Base-by-base conservation (phyloP, 805 yeast genomes). In the Candida mattraensis region DNA sequence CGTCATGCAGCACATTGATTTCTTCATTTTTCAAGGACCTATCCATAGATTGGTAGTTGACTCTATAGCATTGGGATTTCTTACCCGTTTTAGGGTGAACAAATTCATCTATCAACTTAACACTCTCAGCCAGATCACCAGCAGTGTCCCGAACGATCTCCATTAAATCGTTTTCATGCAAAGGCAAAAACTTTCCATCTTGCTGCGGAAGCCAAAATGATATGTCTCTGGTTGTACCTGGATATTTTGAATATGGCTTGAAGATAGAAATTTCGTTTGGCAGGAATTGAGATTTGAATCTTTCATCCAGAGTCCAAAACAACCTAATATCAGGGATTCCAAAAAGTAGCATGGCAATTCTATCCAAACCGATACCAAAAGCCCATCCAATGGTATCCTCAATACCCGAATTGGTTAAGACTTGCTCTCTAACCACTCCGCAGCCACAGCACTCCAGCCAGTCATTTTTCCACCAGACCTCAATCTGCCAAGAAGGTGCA, bases 361-460 rank as follows among this genome's bases (percentile, higher is more conserved):
- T 73, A 60, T 93, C 99, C 32, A 93, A 69, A 0, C 99, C 99
- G 33, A 93, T 71, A 13, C 99, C 99, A 65, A 93, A 93, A 2
- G 99, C 99, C 98, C 99, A 93, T 3, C 96, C 94, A 28, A 91
- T 70, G 16, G 79, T 74, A 41, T 78, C 72, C 16, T 72, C 63
- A 33, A 81, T 67, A 0, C 87, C 94, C 1, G 96, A 75, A 47
- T 82, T 83, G 15, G 75, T 66, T 24, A 87, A 67, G 0, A 91
- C 95, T 32, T 78, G 78, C 48, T 87, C 83, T 47, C 78, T 79
- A 6, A 88, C 95, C 23, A 91, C 72, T 17, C 99, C 99, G 63
- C 95, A 87, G 0, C 99, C 99, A 54, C 96, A 87, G 58, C 95
- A 80, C 64, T 93, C 99, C 22, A 93, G 70, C 99, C 99, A 93